Conservation (phyloP, 2,329 filamentous ascomycete species). For the Chaetomiaceae sp. region DNA sequence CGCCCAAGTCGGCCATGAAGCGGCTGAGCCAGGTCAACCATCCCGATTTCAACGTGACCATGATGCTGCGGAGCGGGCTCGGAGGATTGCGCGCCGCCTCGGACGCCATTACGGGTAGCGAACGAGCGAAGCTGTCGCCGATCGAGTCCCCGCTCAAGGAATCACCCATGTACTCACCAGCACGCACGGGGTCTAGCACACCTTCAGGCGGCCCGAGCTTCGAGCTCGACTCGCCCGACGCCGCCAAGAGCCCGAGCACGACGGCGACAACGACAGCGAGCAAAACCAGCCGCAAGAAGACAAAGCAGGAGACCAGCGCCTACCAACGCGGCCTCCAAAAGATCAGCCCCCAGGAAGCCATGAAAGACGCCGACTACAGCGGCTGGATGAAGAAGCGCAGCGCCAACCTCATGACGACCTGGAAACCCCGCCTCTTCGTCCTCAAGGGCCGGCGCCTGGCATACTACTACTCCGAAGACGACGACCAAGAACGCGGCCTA, state of each 20-base stretch:
- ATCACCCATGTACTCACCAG: conserved; percentile 58
- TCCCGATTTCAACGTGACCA: conserved; percentile 53
- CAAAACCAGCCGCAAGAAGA: conserved; percentile 59
- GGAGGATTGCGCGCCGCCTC: conserved; percentile 84
- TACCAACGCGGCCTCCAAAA: conserved; percentile 84
- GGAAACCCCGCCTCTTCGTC: conserved; percentile 96
- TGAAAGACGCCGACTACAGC: conserved; percentile 82
- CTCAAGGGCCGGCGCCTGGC: conserved; percentile 85
- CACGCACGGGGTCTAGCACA: conserved; percentile 71
- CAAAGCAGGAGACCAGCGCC: conserved; percentile 92
- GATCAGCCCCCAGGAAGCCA: conserved; percentile 76
- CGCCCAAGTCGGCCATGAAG: conserved; percentile 38
- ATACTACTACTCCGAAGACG: conserved; percentile 93
- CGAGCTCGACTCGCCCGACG: conserved; percentile 71
- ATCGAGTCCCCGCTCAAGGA: conserved; percentile 49
- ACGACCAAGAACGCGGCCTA: conserved; percentile 87
- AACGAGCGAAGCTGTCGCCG: conserved; percentile 51
- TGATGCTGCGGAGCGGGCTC: conserved; percentile 49
- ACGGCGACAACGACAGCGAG: conserved; percentile 45
- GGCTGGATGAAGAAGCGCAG: conserved; percentile 99
- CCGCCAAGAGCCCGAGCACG: conserved; percentile 52
- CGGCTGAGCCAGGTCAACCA: conserved; percentile 45
- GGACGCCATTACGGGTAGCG: conserved; percentile 59
- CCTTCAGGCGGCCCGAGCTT: conserved; percentile 65
- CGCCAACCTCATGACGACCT: conserved; percentile 91